Percentiles rank a stretch among this genome's conserved stretches.
phyloP scores from a whole-genome alignment of 139 green algal species.

The Raphidocelis subcapitata region DNA sequence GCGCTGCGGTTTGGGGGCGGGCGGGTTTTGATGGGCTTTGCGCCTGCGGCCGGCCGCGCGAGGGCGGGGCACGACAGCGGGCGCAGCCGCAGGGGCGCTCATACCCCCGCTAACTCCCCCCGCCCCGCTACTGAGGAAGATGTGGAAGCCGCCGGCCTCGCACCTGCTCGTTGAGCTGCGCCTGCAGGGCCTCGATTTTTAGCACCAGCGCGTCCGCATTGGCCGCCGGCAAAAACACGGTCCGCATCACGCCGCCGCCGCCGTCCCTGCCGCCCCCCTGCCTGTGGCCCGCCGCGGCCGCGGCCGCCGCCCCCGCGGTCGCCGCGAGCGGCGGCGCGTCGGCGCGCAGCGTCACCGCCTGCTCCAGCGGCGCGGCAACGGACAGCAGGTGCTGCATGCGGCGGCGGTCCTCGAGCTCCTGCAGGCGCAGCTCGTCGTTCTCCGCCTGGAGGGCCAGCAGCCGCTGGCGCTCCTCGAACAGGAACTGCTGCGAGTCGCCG shows the following conservation, averaged over 20 bases:
- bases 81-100: too few relatives aligned
- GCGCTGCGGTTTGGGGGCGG: conserved; percentile 41
- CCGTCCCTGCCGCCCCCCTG: not conserved
- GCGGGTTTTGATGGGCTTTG: not conserved
- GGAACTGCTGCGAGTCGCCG: conserved; percentile 74
- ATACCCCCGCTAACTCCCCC: too few relatives aligned
- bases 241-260: conserved; percentile 50
- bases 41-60: too few relatives aligned
- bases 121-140: too few relatives aligned
- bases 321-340: not conserved
- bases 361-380: conserved; percentile 50
- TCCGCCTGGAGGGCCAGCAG: conserved; percentile 78
- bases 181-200: conserved; percentile 77
- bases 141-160: too few relatives aligned
- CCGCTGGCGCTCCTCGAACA: conserved; percentile 86
- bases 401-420: conserved; percentile 72
- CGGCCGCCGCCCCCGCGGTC: not conserved
- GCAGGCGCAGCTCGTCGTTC: conserved; percentile 80
- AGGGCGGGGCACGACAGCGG: too few relatives aligned
- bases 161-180: conserved; percentile 82
- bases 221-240: conserved; percentile 62
- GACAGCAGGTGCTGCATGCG: conserved; percentile 80
- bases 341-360: conserved; percentile 50
- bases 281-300: not conserved
- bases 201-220: conserved; percentile 72